Base-by-base conservation (phyloP, 2,329 filamentous ascomycete genomes). In the Colletotrichum sp. region DNA sequence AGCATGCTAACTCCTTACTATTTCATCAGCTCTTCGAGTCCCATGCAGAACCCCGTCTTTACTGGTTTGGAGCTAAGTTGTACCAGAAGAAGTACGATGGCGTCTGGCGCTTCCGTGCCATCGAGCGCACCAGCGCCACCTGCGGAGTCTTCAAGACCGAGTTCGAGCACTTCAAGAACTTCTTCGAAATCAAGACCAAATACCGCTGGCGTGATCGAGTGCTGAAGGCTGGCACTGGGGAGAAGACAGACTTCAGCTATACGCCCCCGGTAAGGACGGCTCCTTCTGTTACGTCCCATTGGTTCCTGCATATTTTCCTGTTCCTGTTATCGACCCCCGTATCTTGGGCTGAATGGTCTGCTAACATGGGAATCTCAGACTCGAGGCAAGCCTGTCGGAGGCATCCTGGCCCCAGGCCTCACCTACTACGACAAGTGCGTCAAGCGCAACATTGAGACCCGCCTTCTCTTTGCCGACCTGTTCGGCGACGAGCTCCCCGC, bases 11-110 rank as follows among this genome's bases (percentile, higher is more conserved):
- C 26, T 26, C 6, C 16, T 62, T 3, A 5, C 32, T 13, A 13
- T 24, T 8, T 9, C 52, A 13, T n/a, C 77, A 95, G 93, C 87
- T 96, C 66, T 94, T 92, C 84, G 91, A 95, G 82, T 93, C 92
- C 7, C 88, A 91, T 75, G 85, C 88, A 13, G 83, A 84, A 16
- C 93, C 93, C 0, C 86, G 85, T 74, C 88, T 90, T 1, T 96
- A 95, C 84, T 89, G 88, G 78, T 90, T 91, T 61, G 90, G 90
- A 9, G 88, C 87, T 62, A 90, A 90, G 70, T 87, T 85, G 78
- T 87, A 85, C 79, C 86, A 86, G 68, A 85, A 83, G 70, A 86
- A 83, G 8, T 82, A 83, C 8, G n/a, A 58, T 13, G 68, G 75
- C 12, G 34, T 61, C 16, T 78, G 77, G 77, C 30, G 36, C 15